A percentile compares a stretch with the other conserved stretches of the same genome.
These are phyloP conservation scores for Striga hermonthica DNA, from an alignment of 305 asterid genomes.

Conservation along the genomic window DNA sequence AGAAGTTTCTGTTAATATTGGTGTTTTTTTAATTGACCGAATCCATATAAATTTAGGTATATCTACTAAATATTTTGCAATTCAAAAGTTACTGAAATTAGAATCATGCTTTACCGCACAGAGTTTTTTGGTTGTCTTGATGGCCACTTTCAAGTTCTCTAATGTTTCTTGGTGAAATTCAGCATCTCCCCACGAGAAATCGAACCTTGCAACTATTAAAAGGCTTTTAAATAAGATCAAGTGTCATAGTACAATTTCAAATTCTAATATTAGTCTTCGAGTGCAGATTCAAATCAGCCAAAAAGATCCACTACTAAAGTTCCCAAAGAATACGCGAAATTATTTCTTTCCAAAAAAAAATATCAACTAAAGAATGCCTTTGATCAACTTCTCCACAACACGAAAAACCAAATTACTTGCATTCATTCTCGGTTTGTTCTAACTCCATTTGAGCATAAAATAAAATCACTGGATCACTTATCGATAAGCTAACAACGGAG, in stretches of 20 bases:
- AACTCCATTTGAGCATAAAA: background rate
- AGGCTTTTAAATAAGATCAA: conserved; percentile 18
- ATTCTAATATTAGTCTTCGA: background rate
- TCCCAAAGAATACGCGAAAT: no score
- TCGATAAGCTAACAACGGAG: background rate
- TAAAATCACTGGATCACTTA: background rate
- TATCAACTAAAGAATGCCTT: background rate
- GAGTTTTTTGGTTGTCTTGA: conserved; percentile 60
- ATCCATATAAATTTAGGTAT: background rate
- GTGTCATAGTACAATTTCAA: background rate
- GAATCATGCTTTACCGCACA: conserved; percentile 65
- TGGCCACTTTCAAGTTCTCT: conserved; percentile 60
- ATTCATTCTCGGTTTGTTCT: background rate
- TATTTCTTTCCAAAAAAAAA: no score
- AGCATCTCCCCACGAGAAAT: conserved; percentile 81
- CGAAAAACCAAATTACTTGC: conserved; percentile 1
- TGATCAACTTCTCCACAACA: background rate
- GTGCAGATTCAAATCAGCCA: background rate
- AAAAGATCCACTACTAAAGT: background rate
- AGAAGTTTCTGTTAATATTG: background rate
- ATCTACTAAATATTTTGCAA: conserved; percentile 7
- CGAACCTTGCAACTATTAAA: conserved; percentile 71
- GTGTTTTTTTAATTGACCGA: background rate
- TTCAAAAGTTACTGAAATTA: conserved; percentile 12
- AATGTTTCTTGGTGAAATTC: conserved; percentile 76